phyloP scores from a whole-genome alignment of 2,329 filamentous ascomycete species.

The Sporothrix phasma region DNA sequence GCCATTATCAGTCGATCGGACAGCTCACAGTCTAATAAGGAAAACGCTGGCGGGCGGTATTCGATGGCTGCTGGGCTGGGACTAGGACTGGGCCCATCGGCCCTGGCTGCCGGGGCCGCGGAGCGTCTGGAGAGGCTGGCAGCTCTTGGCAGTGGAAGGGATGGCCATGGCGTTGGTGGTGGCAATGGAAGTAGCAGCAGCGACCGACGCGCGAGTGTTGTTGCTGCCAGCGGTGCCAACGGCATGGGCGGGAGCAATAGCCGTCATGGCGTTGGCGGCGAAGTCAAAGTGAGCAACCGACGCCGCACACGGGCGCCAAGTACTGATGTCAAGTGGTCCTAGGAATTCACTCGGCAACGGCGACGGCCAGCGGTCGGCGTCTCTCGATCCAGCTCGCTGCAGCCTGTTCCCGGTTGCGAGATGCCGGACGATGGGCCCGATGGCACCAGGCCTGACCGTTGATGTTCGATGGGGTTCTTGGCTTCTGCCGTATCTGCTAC shows the following conservation, averaged over 20 bases:
- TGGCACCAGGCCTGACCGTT: neutral
- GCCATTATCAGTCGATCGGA: slow-evolving; percentile 20
- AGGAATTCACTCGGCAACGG: slow-evolving; percentile 12
- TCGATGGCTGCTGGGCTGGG: slow-evolving; percentile 3
- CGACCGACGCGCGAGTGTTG: neutral
- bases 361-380: neutral
- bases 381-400: neutral
- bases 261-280: slow-evolving; percentile 7
- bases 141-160: slow-evolving; percentile 14
- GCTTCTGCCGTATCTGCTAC: neutral
- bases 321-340: slow-evolving; percentile 19
- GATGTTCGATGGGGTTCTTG: neutral
- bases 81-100: neutral
- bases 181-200: neutral
- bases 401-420: neutral
- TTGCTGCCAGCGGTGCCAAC: neutral
- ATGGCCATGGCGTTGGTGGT: neutral
- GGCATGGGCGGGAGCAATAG: neutral
- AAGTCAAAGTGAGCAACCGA: slow-evolving; percentile 10
- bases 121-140: slow-evolving; percentile 13
- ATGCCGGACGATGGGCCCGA: neutral
- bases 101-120: neutral
- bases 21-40: slow-evolving; percentile 23
- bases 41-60: slow-evolving; percentile 17
- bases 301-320: slow-evolving; percentile 17